Evolutionary conservation across 169 alveolate species (phyloP), one percentile per base, ranked within the genome.

Genomic region (Plasmodium cynomolgi): DNA sequence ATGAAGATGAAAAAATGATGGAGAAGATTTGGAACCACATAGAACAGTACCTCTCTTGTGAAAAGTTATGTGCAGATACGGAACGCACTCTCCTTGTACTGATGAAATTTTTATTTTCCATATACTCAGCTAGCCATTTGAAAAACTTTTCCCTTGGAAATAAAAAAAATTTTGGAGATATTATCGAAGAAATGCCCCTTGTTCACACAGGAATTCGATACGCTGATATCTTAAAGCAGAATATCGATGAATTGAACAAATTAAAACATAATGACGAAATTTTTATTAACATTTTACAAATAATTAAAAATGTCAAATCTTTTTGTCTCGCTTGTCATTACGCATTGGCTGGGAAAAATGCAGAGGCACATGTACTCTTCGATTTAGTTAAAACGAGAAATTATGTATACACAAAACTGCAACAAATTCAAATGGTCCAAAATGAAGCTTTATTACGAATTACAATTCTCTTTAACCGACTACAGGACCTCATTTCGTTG

Each of bases 201-300:
- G n/a, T 90, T 31, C 91, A 80, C 54, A 26, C 54, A 62, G 96
- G 94, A 20, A 74, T 95, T n/a, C 72, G 97, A 80, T 96, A 92
- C 73, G 96, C 97, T 8, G 96, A 95, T 81, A 92, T 96, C 31
- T 83, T 96, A 62, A 96, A 94, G 90, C 97, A 96, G 84, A 96
- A 96, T 29, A 82, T 95, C 31, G 96, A 84, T 20, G 96, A 96
- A 83, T 41, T 93, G 29, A 95, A 79, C 72, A 84, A 92, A 41
- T 74, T 88, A 7, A 77, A 91, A 81, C 44, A 84, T 72, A 90
- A 80, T 26, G 91, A 90, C 44, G 77, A 68, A 23, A 80, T 79
- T 79, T 97, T 96, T 86, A 95, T 96, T 90, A 93, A 84, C 80
- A 97, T 97, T 75, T 80, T 84, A 17, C 96, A 96, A 88, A 82